Base-by-base conservation (phyloP, 108 stramenopile genomes). In the Cyclotella distinguenda region DNA sequence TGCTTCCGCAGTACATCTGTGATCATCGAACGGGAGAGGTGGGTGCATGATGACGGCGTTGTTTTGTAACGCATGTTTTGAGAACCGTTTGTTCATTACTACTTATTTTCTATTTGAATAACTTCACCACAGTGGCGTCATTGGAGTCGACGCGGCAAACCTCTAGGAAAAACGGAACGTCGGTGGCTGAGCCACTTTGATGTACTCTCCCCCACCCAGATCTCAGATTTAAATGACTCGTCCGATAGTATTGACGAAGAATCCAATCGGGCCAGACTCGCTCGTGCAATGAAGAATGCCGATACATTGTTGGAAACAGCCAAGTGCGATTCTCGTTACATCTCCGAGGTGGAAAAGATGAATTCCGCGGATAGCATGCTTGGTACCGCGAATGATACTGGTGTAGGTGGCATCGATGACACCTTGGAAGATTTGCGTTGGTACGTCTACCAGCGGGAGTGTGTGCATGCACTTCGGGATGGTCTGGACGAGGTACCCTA, bases 1-100 rank as follows among this genome's bases (percentile, higher is more conserved):
- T 98, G 23, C 81, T 99, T 63, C 90, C 89, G 38, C 87, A 87
- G 50, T 99, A 99, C 78, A 77, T 89, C 31, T 94, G 92, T 71
- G 90, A 90, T 71, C 86, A 87, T 66, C 78, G 86, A 7, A 90
- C 86, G 12, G 86, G 89, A 10, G 89, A 90, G 55, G 55, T 56
- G 55, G 0, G 55, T 38, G 36, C 50, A 18, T 11, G 26, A 18
- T 6, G 11, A 11, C 5, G 2, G 22, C 23, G 2, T 48, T 48
- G 19, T 13, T 12, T 52, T 4, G 15, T 15, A n/a, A n/a, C n/a
- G n/a, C n/a, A n/a, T n/a, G n/a, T n/a, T n/a, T n/a, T n/a, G n/a
- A n/a, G n/a, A n/a, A n/a, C n/a, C n/a, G n/a, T n/a, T n/a, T n/a
- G n/a, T n/a, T n/a, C n/a, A n/a, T n/a, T n/a, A n/a, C n/a, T n/a